Percentiles rank a stretch among this genome's conserved stretches.
phyloP scores from a whole-genome alignment of 257 asterid genomes.

The Rehmannia glutinosa region DNA sequence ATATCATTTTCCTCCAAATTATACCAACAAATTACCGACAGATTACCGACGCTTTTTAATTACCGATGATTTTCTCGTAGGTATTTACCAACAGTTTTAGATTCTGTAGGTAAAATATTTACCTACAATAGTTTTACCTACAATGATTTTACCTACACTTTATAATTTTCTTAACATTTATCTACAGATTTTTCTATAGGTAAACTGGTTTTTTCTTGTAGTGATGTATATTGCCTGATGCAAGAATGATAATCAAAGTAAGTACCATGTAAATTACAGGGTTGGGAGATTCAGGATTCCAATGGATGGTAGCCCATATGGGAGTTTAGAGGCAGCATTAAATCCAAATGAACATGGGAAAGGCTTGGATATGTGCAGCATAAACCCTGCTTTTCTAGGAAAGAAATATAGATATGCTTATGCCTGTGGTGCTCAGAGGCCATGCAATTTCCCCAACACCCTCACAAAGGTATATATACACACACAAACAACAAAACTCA shows the following conservation, averaged over 20 bases:
- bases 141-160: too few species aligned
- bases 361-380: slow-evolving; percentile 97
- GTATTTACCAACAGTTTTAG: too few species aligned
- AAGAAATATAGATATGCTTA: slow-evolving; percentile 83
- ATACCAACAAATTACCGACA: too few species aligned
- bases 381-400: slow-evolving; percentile 68
- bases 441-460: slow-evolving; percentile 95
- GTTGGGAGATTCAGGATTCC: slow-evolving; percentile 90
- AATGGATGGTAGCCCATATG: slow-evolving; percentile 71
- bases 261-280: slow-evolving; percentile 26
- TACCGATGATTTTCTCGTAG: too few species aligned
- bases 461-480: slow-evolving; percentile 67
- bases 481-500: not conserved
- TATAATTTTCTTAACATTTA: too few species aligned
- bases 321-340: slow-evolving; percentile 78
- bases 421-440: slow-evolving; percentile 95
- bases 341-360: slow-evolving; percentile 87
- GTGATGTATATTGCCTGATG: too few species aligned
- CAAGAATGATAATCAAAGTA: not conserved
- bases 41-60: too few species aligned
- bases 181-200: too few species aligned
- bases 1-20: too few species aligned
- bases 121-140: too few species aligned
- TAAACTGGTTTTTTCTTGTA: too few species aligned
- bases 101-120: too few species aligned